Conservation (phyloP, 768 basidiomycete species). For the Podaxis carcinomalis region DNA sequence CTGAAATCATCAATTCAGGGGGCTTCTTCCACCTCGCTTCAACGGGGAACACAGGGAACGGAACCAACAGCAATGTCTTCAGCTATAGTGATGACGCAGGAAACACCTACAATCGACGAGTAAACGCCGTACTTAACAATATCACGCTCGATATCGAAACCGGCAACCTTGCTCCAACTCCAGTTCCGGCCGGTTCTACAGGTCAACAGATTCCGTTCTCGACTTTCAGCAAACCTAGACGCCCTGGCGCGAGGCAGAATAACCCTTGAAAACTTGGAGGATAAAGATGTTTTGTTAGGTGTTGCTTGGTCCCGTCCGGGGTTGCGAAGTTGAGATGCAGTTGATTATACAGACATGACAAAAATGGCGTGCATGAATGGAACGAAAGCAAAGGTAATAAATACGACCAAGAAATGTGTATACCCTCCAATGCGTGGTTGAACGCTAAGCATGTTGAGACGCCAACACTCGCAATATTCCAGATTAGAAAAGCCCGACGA, state of each 20-base stretch:
- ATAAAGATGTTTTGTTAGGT: background rate
- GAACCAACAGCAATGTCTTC: conserved; percentile 68
- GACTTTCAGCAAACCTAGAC: conserved; percentile 1
- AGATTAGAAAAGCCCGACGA: conserved; percentile 79
- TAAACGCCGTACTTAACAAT: conserved; percentile 56
- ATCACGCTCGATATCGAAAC: conserved; percentile 57
- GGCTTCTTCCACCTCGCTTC: conserved; percentile 45
- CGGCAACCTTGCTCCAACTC: conserved; percentile 32
- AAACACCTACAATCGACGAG: conserved; percentile 59
- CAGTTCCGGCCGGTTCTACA: background rate
- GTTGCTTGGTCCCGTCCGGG: background rate
- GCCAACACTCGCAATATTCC: background rate
- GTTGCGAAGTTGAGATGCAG: background rate
- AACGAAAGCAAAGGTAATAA: background rate
- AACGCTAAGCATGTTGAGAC: background rate
- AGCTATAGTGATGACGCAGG: conserved; percentile 52
- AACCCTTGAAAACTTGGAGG: background rate
- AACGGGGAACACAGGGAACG: conserved; percentile 56
- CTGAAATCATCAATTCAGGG: conserved; percentile 23
- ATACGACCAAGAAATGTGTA: background rate
- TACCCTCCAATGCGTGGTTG: background rate
- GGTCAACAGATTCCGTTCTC: background rate
- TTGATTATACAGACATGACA: background rate
- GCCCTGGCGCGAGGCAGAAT: background rate
- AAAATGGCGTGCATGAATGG: background rate